Base-by-base conservation (phyloP, 257 asterid genomes). In the Perilla frutescens region DNA sequence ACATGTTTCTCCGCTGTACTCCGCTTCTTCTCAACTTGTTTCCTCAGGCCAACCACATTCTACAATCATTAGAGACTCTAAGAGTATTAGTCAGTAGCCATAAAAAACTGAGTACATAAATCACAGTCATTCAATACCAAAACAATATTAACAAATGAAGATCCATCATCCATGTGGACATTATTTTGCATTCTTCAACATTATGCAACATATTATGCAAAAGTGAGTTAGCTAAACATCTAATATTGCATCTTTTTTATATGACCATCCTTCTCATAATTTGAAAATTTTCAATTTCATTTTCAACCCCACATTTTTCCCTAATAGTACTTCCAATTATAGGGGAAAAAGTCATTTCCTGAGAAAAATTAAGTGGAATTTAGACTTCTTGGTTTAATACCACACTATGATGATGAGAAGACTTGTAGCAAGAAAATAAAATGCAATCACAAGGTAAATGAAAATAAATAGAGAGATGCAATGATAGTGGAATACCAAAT, bases 1-100 rank as follows among this genome's bases (percentile, higher is more conserved):
- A 94, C 97, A 73, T 84, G 89, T 80, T 94, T 94, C 81, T 94
- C 97, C 36, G 96, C 84, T n/a, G 93, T 82, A 60, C 82, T 87
- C 66, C 90, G 82, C 82, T 87, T 90, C 84, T 87, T 91, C 73
- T 86, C 92, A 60, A 41, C 74, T 43, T 68, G 85, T 76, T 83
- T 87, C 72, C 73, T 85, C 31, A 84, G 47, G 71, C 77, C 84
- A 68, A 37, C 64, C 58, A 70, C 78, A 51, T 71, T 57, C 92
- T 89, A 72, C 67, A 78, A 71, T 31, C 67, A 60, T 48, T 15
- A 66, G 15, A 54, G 11, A 66, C 67, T 12, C 32, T 66, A 14
- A 62, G 72, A 59, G 50, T 47, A 41, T 50, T 37, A 68, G 68
- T 43, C 9, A 53, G 39, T 47, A 67, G 61, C 69, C 59, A 73